Evolutionary conservation across 345 rosid species (phyloP), one percentile per base, ranked within the genome.

Genomic region (Eucalyptus sp.): DNA sequence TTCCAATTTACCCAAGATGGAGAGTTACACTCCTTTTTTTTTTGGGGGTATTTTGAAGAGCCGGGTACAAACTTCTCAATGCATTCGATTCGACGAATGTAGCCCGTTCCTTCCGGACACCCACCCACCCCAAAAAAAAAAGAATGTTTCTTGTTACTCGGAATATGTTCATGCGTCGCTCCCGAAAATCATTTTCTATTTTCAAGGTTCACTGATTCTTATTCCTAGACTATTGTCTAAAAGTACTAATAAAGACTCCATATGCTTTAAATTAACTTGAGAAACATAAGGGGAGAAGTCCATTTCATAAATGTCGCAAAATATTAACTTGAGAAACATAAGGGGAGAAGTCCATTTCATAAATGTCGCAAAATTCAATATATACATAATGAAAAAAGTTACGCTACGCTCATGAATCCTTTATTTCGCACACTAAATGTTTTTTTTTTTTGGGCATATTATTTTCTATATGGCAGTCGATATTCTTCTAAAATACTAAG

Each of bases 401-500:
- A 29, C 18, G 18, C 33, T 64, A n/a, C 17, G 0, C 1, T 29
- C 37, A 14, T 13, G 18, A 64, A 64, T n/a, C 37, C 5, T 64
- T 64, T 62, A 29, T 29, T 64, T 13, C 3, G 0, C 71, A 29
- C 17, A 64, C 33, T 6, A 64, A 0, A 3, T 60, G 2, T 3
- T 62, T 27, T 62, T 25, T 10, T 27, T 29, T 7, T n/a, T 29
- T 7, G 0, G 8, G 37, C 20, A n/a, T 56, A 1, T 64, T 14
- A 0, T 62, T n/a, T 64, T 64, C 37, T 6, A n/a, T 64, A 13
- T 64, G 17, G 33, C 5, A 0, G 37, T 64, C 1, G 20, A 15
- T 29, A 13, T n/a, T 64, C 37, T 29, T n/a, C 18, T 64, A 64
- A 64, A n/a, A 64, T 29, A 64, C 0, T n/a, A 2, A n/a, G 76